These are phyloP conservation scores for Lathyrus tuberosus DNA, from an alignment of 306 rosid genomes.

Conservation along the genomic window DNA sequence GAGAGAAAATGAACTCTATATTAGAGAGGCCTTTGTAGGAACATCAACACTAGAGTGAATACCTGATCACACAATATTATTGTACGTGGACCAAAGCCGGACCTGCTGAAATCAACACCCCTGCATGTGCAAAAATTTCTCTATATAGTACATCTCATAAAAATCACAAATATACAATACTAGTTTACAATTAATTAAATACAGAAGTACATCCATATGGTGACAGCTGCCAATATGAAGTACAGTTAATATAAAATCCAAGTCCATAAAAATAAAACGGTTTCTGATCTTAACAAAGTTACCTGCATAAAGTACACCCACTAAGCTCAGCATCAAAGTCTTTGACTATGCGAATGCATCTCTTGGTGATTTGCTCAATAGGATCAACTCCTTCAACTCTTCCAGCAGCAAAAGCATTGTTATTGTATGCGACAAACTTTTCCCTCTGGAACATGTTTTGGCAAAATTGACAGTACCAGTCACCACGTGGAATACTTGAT, in stretches of 20 bases:
- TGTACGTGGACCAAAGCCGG: constrained; percentile 96
- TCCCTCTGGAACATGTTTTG: constrained; percentile 86
- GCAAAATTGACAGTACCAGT: constrained; percentile 95
- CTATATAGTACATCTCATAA: constrained; percentile 29
- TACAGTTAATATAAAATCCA: constrained; percentile 2
- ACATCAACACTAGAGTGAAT: constrained; percentile 28
- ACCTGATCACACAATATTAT: constrained; percentile 95
- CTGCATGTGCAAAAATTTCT: constrained; percentile 51
- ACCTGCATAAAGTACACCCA: constrained; percentile 95
- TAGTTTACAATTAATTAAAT: constrained; percentile 28
- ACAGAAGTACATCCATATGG: background rate
- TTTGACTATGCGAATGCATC: constrained; percentile 93
- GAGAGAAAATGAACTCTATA: background rate
- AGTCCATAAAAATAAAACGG: background rate
- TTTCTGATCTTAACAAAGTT: constrained; percentile 37
- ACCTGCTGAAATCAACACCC: constrained; percentile 87
- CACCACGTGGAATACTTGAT: constrained; percentile 78
- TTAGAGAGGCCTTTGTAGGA: constrained; percentile 17
- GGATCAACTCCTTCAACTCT: constrained; percentile 92
- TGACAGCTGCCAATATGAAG: constrained; percentile 8
- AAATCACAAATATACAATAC: constrained; percentile 31
- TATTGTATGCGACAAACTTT: constrained; percentile 75
- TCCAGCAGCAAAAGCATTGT: constrained; percentile 92
- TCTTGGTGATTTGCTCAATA: constrained; percentile 73
- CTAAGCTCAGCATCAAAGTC: constrained; percentile 78